Base-by-base conservation (phyloP, 2,329 filamentous ascomycete genomes). In the Chaetomium sp. region DNA sequence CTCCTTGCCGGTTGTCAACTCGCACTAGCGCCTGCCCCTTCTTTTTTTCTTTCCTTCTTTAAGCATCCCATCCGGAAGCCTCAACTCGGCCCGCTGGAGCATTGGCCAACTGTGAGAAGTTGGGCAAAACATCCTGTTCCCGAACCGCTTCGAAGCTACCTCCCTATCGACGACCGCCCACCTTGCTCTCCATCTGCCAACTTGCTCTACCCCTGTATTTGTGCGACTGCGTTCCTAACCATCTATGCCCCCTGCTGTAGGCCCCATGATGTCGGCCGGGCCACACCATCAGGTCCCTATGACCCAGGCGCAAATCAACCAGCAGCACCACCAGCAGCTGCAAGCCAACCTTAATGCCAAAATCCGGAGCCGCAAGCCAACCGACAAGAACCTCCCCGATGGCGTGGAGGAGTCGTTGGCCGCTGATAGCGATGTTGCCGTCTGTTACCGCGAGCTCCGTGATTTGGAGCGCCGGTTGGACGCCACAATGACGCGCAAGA, bases 351-450 rank as follows among this genome's bases (percentile, higher is more conserved):
- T 89, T 69, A 78, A 83, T 60, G 85, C 87, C 46, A 90, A 91
- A 71, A 84, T 91, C 59, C 85, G 89, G 64, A 90, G 89, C 67
- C 85, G 86, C 68, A 95, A 92, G 72, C 94, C 94, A 1, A 96
- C 91, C 56, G 94, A 99, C 72, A 95, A 90, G 78, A 94, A 90
- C 65, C 84, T 99, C 33, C 91, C 94, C 41, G 91, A 97, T 61
- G 91, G 89, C 54, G 80, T 96, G 45, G 91, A 95, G 64, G 85
- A 90, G 48, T 82, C 87, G 61, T 38, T 64, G 36, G 55, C 60
- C 9, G 82, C 90, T 59, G 84, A 95, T 61, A 90, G 88, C 60
- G 88, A 95, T 69, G 86, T 87, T 41, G 90, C 87, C 45, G 79
- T 86, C 68, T 81, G 89, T 64, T 99, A 99, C 74, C 86, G 85